Base-by-base conservation (phyloP, 306 rosid genomes). In the Castanea sativa region DNA sequence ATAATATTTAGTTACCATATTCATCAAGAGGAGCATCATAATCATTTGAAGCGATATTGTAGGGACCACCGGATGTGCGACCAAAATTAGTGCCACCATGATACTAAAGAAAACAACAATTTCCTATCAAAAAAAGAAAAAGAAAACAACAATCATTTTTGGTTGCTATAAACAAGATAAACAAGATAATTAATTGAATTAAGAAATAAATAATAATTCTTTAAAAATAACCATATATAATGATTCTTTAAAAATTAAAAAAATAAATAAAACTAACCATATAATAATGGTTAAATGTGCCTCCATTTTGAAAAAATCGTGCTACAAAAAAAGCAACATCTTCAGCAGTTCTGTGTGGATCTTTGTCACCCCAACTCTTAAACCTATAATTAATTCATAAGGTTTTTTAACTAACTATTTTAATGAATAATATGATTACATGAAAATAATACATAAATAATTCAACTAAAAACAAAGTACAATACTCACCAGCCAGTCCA, bases 71-170 rank as follows among this genome's bases (percentile, higher is more conserved):
- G 6, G 79, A 29, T 4, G 87, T 71, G n/a, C 84, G 68, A 3
- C 82, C 87, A 20, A 84, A 84, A 43, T 76, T 84, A 15, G 84
- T 84, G 38, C 82, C 84, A 27, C 84, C 84, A 35, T 84, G 84
- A 41, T 84, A 84, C 87, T 59, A 13, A 9, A 55, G 27, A 25
- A 25, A 25, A 25, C 27, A 0, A 25, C 1, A 25, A 1, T 25
- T 1, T 25, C 27, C 27, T 25, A 25, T 25, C 27, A 25, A 25
- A 25, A 25, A 25, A 25, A 25, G 27, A 25, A 25, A 25, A 25
- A 25, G 27, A 16, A n/a, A 78, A 64, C 25, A 61, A 1, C 16
- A 59, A 4, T 6, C 6, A 45, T 2, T 15, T 16, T 55, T 5
- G 5, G 20, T 20, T 7, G 27, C 27, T 1, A 58, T 20, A 16